phyloP scores from a whole-genome alignment of 495 filamentous ascomycete species.

The Podospora bellae-mahoneyi region DNA sequence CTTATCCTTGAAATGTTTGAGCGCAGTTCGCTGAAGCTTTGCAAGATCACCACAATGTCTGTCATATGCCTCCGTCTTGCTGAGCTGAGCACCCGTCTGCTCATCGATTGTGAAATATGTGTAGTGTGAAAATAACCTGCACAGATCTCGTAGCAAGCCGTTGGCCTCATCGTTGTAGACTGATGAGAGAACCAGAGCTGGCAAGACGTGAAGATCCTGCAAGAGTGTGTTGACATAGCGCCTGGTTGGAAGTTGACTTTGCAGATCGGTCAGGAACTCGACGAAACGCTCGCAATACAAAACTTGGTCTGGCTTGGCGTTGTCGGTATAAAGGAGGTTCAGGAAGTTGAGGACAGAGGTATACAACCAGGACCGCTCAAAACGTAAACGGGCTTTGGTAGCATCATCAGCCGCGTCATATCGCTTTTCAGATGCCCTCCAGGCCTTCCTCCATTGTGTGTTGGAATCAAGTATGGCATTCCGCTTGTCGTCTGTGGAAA shows the following conservation, averaged over 20 bases:
- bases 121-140: slow-evolving; percentile 76
- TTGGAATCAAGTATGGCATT: slow-evolving; percentile 66
- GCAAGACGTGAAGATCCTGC: slow-evolving; percentile 84
- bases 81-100: slow-evolving; percentile 74
- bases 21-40: slow-evolving; percentile 72
- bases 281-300: slow-evolving; percentile 89
- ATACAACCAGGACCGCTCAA: slow-evolving; percentile 93
- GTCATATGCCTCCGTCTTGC: slow-evolving; percentile 69
- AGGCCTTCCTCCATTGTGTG: slow-evolving; percentile 74
- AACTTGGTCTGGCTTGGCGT: slow-evolving; percentile 57
- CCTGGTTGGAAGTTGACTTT: slow-evolving; percentile 90
- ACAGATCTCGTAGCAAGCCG: slow-evolving; percentile 77
- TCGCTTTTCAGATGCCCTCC: slow-evolving; percentile 81
- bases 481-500: slow-evolving; percentile 66
- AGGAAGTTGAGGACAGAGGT: slow-evolving; percentile 82
- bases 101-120: slow-evolving; percentile 87
- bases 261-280: slow-evolving; percentile 84
- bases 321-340: slow-evolving; percentile 61
- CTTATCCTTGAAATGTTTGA: slow-evolving; percentile 86
- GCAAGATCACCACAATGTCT: slow-evolving; percentile 72
- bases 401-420: slow-evolving; percentile 84
- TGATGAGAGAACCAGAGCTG: slow-evolving; percentile 76
- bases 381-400: slow-evolving; percentile 73
- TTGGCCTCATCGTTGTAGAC: slow-evolving; percentile 71
- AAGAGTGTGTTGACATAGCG: slow-evolving; percentile 89